Conservation (phyloP, 768 basidiomycete genomes). For the Tylopilus vinaceipallidus region DNA sequence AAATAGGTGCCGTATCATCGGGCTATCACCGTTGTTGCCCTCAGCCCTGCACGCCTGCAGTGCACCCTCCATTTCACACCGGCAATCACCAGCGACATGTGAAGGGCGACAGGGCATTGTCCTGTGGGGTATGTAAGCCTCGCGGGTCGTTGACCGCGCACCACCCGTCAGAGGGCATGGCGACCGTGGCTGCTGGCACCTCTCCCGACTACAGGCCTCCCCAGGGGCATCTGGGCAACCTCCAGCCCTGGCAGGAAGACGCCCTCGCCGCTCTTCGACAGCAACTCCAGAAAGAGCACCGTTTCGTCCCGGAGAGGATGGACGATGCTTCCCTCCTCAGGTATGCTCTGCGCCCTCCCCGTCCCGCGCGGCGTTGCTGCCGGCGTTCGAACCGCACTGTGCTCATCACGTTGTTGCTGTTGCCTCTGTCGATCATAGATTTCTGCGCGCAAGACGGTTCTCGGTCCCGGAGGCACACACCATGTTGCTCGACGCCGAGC, state of each 20-base stretch:
- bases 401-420: not conserved
- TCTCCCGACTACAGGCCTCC: constrained; percentile 62
- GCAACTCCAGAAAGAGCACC: constrained; percentile 57
- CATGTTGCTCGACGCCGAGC: constrained; percentile 80
- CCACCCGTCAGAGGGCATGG: too few species aligned
- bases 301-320: constrained; percentile 63
- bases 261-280: constrained; percentile 67
- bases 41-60: too few species aligned
- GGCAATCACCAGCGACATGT: too few species aligned
- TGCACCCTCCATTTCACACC: too few species aligned
- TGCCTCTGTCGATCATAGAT: constrained; percentile 51
- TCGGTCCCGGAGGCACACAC: constrained; percentile 76
- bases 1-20: too few species aligned
- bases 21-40: too few species aligned
- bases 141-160: too few species aligned
- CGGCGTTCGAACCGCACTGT: not conserved
- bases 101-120: too few species aligned
- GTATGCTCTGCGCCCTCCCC: constrained; percentile 36
- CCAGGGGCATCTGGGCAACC: constrained; percentile 79
- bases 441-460: constrained; percentile 91
- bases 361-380: not conserved
- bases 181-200: too few species aligned
- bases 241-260: constrained; percentile 57
- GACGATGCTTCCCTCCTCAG: constrained; percentile 69
- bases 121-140: too few species aligned